Conservation (phyloP, 2,329 filamentous ascomycete species). For the Helotiales sp. region DNA sequence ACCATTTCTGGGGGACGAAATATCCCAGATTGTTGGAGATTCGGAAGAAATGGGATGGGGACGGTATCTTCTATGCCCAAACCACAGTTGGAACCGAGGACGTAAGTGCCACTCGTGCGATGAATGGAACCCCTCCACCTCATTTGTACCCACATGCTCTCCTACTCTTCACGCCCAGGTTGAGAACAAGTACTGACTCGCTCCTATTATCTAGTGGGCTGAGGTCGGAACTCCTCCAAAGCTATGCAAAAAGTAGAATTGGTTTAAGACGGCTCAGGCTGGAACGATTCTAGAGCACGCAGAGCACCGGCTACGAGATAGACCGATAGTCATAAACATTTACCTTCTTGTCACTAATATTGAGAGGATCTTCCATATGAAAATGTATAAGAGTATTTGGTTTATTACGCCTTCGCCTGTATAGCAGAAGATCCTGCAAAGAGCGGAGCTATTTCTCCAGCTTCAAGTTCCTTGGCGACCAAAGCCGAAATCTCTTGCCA, state of each 20-base stretch:
- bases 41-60: background rate
- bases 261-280: too few relatives aligned
- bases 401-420: background rate
- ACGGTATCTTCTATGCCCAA: background rate
- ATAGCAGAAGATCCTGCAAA: constrained; percentile 29
- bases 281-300: too few relatives aligned
- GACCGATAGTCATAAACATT: too few relatives aligned
- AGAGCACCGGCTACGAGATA: too few relatives aligned
- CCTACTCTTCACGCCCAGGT: background rate
- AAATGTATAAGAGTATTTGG: too few relatives aligned
- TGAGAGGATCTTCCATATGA: too few relatives aligned
- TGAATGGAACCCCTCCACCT: too few relatives aligned
- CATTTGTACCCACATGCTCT: background rate
- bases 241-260: constrained; percentile 10
- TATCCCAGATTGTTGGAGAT: constrained; percentile 5
- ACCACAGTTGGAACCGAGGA: background rate
- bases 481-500: constrained; percentile 49
- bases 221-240: background rate
- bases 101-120: too few relatives aligned
- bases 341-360: too few relatives aligned
- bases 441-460: constrained; percentile 47
- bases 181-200: background rate
- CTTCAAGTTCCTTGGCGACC: constrained; percentile 46
- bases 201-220: background rate
- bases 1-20: constrained; percentile 2